Conservation (phyloP, 148 eudicot species). For the Heliamphora exappendiculata region DNA sequence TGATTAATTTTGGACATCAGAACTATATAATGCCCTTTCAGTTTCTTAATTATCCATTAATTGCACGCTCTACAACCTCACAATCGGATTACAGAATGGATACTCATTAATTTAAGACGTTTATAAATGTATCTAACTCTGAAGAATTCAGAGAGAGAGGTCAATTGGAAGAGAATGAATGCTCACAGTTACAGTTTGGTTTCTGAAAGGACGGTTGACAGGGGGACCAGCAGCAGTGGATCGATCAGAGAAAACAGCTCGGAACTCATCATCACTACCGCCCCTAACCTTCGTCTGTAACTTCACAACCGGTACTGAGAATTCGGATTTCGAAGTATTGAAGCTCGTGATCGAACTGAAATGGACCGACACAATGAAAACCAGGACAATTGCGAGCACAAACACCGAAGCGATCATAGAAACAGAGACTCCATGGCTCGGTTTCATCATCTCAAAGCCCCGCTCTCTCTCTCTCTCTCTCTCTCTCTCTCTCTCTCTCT, state of each 20-base stretch:
- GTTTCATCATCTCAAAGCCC: not conserved
- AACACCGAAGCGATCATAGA: not conserved
- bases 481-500: conserved; percentile 8
- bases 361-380: not conserved
- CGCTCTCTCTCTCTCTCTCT: not conserved
- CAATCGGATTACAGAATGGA: not conserved
- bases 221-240: not conserved
- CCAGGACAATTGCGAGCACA: not conserved
- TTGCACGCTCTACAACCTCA: not conserved
- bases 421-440: not conserved
- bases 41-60: not conserved
- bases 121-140: not conserved
- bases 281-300: conserved; percentile 3
- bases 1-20: too few relatives aligned
- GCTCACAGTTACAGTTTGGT: conserved; percentile 7
- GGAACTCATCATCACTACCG: too few relatives aligned
- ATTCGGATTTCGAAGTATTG: not conserved
- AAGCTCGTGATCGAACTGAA: not conserved
- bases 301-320: not conserved
- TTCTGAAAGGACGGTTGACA: conserved; percentile 6
- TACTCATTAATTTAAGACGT: not conserved
- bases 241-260: not conserved
- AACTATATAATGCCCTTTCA: not conserved
- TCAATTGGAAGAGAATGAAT: too few relatives aligned
- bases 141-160: not conserved